Base-by-base conservation (phyloP, 306 rosid genomes). In the Adenanthera pavonina region DNA sequence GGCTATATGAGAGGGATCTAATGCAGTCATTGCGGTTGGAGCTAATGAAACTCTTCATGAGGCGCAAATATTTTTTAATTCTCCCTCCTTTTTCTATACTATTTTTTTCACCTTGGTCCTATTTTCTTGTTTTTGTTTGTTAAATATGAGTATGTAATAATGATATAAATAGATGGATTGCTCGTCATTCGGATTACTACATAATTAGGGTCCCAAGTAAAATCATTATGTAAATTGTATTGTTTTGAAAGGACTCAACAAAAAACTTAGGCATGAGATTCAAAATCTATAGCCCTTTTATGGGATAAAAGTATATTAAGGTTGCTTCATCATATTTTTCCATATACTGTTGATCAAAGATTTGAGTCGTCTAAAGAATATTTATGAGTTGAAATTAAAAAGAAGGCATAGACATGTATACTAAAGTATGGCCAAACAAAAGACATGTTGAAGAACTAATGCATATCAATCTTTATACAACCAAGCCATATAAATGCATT, bases 1-100 rank as follows among this genome's bases (percentile, higher is more conserved):
- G 99, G 97, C 98, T 78, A 92, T 95, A 74, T 76, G 89, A 74
- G 98, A 95, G 77, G 99, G 99, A 52, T 94, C 93, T 38, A 93
- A 92, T 71, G 93, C 98, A 85, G 97, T 95, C 54, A 85, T 95
- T 73, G 94, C 92, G 46, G 99, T 95, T 78, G 99, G 99, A 84
- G 99, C 98, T 74, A 97, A 95, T 81, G 98, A 98, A 88, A 95
- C 98, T 54, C 92, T 95, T 82, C 98, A 95, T 79, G 99, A 95
- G 99, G 98, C 93, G 85, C 52, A 68, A 30, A 68, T 46, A 4
- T 74, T 7, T 66, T 85, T 6, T 59, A 35, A 59, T 59, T 33
- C 53, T 0, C 66, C 2, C 48, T 35, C n/a, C 13, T 53, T 4
- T 30, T 69, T 44, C 74, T 16, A 3, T 67, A 3, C 40, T 61